phyloP scores from a whole-genome alignment of 208 protist species.

The Leishmania mexicana region DNA sequence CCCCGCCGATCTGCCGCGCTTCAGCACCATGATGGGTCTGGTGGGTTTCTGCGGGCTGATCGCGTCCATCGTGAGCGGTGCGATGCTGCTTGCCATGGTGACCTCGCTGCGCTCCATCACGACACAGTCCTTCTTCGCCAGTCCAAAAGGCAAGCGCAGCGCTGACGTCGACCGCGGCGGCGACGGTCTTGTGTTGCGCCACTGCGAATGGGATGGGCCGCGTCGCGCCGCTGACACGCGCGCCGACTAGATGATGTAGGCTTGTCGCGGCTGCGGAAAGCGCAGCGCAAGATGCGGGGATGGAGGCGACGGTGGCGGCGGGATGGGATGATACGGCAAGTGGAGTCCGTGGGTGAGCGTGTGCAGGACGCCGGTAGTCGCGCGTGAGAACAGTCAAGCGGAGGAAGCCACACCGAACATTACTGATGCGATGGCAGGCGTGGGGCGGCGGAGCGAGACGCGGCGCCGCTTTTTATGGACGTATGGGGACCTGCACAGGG shows the following conservation, averaged over 20 bases:
- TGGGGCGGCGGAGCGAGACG: neutral
- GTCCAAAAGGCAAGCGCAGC: neutral
- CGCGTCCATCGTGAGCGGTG: constrained; percentile 21
- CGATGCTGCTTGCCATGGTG: constrained; percentile 23
- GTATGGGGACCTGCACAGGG: neutral
- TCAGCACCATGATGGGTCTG: constrained; percentile 8
- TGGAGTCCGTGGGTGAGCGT: neutral
- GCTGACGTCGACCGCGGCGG: neutral
- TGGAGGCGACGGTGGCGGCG: neutral
- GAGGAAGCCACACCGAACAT: neutral
- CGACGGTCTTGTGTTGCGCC: constrained; percentile 1
- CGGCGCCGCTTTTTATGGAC: neutral
- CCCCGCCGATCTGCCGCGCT: neutral
- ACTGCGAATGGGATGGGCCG: neutral
- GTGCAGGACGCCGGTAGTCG: neutral
- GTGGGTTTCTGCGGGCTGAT: constrained; percentile 20
- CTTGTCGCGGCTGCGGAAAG: neutral
- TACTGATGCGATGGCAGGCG: neutral
- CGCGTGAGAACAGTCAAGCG: neutral
- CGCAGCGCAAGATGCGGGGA: neutral
- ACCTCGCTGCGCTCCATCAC: constrained; percentile 23
- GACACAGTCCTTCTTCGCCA: constrained; percentile 19
- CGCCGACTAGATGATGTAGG: neutral
- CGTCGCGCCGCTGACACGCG: neutral
- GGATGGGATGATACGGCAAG: neutral